These are phyloP conservation scores for Coniferiporia sulphurascens DNA, from an alignment of 1,284 basidiomycete genomes.

Conservation along the genomic window DNA sequence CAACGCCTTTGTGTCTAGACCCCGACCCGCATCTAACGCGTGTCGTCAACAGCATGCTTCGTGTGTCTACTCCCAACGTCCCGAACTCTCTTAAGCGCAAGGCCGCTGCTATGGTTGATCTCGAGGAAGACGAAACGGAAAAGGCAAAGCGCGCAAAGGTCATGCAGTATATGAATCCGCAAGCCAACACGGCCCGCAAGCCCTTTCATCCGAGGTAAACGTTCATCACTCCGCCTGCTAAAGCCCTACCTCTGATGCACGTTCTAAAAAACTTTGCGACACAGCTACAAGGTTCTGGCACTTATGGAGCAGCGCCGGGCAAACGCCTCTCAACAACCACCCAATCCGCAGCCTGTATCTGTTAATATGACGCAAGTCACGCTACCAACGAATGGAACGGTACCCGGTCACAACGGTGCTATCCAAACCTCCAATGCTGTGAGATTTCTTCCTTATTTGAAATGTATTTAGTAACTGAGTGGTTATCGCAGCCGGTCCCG, in stretches of 20 bases:
- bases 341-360: background rate
- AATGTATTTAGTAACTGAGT: background rate
- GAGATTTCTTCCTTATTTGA: background rate
- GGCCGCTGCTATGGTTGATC: conserved; percentile 51
- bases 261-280: background rate
- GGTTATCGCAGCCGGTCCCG: background rate
- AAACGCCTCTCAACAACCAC: background rate
- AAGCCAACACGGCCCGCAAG: conserved; percentile 30
- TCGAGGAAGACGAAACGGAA: conserved; percentile 68
- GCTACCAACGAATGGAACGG: background rate
- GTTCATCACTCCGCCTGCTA: background rate
- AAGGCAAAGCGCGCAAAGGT: conserved; percentile 66
- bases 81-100: conserved; percentile 76
- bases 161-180: conserved; percentile 70
- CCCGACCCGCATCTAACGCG: conserved; percentile 70
- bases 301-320: conserved; percentile 14
- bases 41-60: conserved; percentile 63
- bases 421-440: conserved; percentile 1
- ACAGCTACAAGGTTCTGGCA: conserved; percentile 1
- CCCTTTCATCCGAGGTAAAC: conserved; percentile 44
- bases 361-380: background rate
- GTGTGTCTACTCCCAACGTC: conserved; percentile 61
- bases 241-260: conserved; percentile 14
- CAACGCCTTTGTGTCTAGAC: conserved; percentile 68
- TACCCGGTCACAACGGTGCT: background rate